These are phyloP conservation scores for Lasiosphaeria ovina DNA, from an alignment of 495 filamentous ascomycete genomes.

Conservation along the genomic window DNA sequence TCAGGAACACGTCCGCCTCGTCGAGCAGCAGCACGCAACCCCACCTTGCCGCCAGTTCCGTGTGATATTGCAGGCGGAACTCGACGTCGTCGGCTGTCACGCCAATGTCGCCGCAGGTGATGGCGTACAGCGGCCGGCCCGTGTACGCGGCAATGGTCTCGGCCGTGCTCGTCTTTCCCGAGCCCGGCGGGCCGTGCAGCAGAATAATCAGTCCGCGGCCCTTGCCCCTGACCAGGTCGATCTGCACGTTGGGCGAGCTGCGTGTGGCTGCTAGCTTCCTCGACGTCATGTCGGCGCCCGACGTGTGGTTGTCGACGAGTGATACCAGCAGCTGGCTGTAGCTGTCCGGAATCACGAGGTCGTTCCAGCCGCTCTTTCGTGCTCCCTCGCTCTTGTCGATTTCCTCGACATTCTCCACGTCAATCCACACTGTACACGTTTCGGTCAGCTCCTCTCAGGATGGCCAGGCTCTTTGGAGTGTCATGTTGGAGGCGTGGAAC, in stretches of 20 bases:
- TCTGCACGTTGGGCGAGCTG: constrained; percentile 11
- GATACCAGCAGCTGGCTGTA: constrained; percentile 35
- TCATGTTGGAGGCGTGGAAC: too few species aligned
- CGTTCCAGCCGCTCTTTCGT: constrained; percentile 27
- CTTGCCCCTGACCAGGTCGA: constrained; percentile 51
- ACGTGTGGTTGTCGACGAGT: constrained; percentile 36
- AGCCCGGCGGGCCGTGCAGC: constrained; percentile 55
- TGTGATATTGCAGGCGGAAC: constrained; percentile 42
- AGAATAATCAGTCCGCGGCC: constrained; percentile 51
- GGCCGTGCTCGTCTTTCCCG: constrained; percentile 59
- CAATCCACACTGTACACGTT: too few species aligned
- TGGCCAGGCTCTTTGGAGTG: too few species aligned
- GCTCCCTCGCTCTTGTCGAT: not conserved
- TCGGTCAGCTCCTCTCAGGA: too few species aligned
- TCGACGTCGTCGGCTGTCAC: constrained; percentile 38
- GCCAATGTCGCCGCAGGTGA: constrained; percentile 56
- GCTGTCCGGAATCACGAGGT: constrained; percentile 32
- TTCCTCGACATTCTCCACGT: too few species aligned
- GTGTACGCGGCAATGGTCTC: constrained; percentile 49
- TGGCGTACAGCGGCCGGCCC: constrained; percentile 48
- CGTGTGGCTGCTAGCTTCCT: not conserved
- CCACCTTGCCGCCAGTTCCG: constrained; percentile 53
- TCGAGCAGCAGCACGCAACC: constrained; percentile 54
- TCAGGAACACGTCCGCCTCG: constrained; percentile 52
- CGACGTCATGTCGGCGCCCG: constrained; percentile 7